phyloP scores from a whole-genome alignment of 2,329 filamentous ascomycete species.

The Ceratocystis cubensis region DNA sequence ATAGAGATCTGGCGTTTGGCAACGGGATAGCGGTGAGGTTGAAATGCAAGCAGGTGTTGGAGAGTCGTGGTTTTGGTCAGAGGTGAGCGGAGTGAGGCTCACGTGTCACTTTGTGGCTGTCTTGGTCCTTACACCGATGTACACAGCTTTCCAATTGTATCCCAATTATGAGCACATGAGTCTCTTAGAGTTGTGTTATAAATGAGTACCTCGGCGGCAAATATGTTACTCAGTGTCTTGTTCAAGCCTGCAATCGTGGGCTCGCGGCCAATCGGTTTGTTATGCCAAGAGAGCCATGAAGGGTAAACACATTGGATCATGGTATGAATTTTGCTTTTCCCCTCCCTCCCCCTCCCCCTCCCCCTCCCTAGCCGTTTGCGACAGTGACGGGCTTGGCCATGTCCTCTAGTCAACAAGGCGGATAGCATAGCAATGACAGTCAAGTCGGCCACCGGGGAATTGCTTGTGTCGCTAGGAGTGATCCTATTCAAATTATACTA shows the following conservation, averaged over 20 bases:
- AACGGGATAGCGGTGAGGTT: not conserved
- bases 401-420: not conserved
- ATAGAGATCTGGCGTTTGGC: not conserved
- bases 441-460: too few species aligned
- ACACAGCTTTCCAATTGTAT: not conserved
- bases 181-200: not conserved
- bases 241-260: not conserved
- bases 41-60: slow-evolving; percentile 1
- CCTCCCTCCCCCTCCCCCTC: not conserved
- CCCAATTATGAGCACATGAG: not conserved
- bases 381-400: not conserved
- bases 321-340: not conserved
- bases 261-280: not conserved
- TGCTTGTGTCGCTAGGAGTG: not conserved
- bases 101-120: slow-evolving; percentile 1
- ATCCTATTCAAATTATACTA: not conserved
- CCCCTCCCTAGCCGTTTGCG: not conserved
- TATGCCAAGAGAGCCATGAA: not conserved
- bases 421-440: not conserved
- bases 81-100: not conserved
- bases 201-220: not conserved
- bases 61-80: not conserved
- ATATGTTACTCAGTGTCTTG: slow-evolving; percentile 6
- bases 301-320: not conserved
- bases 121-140: not conserved